Evolutionary conservation across 352 stramenopile species (phyloP).

Genomic region (Pythium myriotylum): DNA sequence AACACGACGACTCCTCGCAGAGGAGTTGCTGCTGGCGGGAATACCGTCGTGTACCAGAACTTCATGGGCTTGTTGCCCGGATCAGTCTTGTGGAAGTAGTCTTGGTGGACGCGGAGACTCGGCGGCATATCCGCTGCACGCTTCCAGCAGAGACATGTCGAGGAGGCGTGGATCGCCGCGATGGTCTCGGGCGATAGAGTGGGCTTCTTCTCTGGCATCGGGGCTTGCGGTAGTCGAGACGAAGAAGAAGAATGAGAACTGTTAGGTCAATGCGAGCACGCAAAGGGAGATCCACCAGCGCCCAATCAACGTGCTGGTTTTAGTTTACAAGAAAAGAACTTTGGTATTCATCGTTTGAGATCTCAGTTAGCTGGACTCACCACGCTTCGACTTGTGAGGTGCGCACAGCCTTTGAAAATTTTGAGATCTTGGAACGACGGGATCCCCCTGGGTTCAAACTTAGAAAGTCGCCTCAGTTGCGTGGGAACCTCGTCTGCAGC

Average conservation of each 20-base stretch:
- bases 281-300: too few relatives aligned
- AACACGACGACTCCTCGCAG: slow-evolving; percentile 35
- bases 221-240: neutral
- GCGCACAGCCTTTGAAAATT: too few relatives aligned
- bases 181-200: slow-evolving; percentile 5
- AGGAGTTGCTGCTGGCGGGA: neutral
- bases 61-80: neutral
- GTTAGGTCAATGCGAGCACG: too few relatives aligned
- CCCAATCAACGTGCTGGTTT: too few relatives aligned
- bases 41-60: too few relatives aligned
- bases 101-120: slow-evolving; percentile 1
- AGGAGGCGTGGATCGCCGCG: slow-evolving; percentile 1
- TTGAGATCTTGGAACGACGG: too few relatives aligned
- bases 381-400: slow-evolving; percentile 13
- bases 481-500: slow-evolving; percentile 45
- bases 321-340: too few relatives aligned
- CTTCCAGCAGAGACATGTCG: slow-evolving; percentile 12
- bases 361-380: too few relatives aligned
- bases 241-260: neutral
- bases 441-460: too few relatives aligned
- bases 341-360: too few relatives aligned
- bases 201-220: neutral
- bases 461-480: slow-evolving; percentile 20
- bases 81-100: neutral
- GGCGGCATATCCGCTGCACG: slow-evolving; percentile 5